Conservation (phyloP, 345 rosid species). For the Boechera divaricarpa region DNA sequence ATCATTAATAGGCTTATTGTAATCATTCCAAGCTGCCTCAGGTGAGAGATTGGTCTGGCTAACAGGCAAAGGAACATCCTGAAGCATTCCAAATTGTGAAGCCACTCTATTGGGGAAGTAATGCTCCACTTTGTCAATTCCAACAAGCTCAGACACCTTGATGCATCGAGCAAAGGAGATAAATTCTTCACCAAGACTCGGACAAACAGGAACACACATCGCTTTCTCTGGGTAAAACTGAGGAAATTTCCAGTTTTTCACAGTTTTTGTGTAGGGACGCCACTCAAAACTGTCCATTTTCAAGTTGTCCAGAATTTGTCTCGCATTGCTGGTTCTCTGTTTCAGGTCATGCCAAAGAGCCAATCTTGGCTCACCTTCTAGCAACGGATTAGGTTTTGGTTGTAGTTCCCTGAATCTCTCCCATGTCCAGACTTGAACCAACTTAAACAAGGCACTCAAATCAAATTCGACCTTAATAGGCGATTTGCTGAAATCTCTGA, state of each 20-base stretch:
- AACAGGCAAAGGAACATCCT: conserved; percentile 49
- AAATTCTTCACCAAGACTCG: conserved; percentile 39
- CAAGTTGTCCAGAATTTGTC: conserved; percentile 35
- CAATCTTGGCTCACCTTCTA: conserved; percentile 44
- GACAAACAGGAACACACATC: conserved; percentile 14
- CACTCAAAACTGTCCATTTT: conserved; percentile 45
- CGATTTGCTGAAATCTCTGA: not conserved
- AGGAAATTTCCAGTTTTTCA: conserved; percentile 41
- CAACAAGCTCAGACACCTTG: conserved; percentile 52
- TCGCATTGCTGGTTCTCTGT: conserved; percentile 10
- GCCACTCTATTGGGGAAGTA: conserved; percentile 63
- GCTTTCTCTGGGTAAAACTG: conserved; percentile 41
- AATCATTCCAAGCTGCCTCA: conserved; percentile 39
- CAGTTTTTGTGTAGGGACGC: conserved; percentile 53
- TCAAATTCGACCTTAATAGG: not conserved
- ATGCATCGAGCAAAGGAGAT: conserved; percentile 43
- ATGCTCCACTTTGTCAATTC: conserved; percentile 41
- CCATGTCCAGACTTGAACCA: conserved; percentile 62
- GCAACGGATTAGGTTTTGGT: conserved; percentile 34
- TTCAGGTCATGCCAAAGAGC: conserved; percentile 42
- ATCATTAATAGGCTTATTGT: conserved; percentile 44
- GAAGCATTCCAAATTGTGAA: conserved; percentile 67
- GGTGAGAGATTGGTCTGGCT: conserved; percentile 8
- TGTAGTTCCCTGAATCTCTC: conserved; percentile 49
- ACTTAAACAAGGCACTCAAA: conserved; percentile 42